A percentile compares a stretch with the other conserved stretches of the same genome.
phyloP scores from a whole-genome alignment of 2,329 filamentous ascomycete species.

The Colletotrichum godetiae region DNA sequence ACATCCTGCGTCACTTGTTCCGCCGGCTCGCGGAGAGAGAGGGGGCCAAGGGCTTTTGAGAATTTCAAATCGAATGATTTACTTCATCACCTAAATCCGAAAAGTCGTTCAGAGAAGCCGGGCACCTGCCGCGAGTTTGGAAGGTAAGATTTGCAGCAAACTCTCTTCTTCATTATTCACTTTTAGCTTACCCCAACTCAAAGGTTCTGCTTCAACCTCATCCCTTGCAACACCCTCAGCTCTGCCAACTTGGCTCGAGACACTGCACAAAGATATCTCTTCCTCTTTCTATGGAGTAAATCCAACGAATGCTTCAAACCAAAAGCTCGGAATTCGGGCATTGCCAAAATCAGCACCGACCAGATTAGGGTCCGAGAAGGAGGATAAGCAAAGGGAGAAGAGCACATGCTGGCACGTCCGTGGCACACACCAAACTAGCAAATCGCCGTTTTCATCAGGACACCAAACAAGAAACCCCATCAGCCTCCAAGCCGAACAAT shows the following conservation, averaged over 20 bases:
- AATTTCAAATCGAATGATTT: not conserved
- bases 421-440: not conserved
- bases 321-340: not conserved
- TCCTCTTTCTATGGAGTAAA: not conserved
- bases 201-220: not conserved
- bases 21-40: not conserved
- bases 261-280: not conserved
- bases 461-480: not conserved
- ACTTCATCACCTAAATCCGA: not conserved
- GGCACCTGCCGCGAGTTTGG: not conserved
- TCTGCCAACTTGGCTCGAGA: not conserved
- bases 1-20: not conserved
- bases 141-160: not conserved
- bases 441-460: conserved; percentile 12
- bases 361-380: not conserved
- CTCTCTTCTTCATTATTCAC: conserved; percentile 4
- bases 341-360: not conserved
- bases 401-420: not conserved
- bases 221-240: not conserved
- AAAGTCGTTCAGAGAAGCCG: not conserved
- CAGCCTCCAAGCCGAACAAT: not conserved
- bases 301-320: not conserved
- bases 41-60: not conserved
- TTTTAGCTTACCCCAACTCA: not conserved
- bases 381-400: not conserved